Evolutionary conservation across 768 basidiomycete genomes (phyloP), one percentile per base, ranked within the genome.

Genomic region (Hericium rajendrae): DNA sequence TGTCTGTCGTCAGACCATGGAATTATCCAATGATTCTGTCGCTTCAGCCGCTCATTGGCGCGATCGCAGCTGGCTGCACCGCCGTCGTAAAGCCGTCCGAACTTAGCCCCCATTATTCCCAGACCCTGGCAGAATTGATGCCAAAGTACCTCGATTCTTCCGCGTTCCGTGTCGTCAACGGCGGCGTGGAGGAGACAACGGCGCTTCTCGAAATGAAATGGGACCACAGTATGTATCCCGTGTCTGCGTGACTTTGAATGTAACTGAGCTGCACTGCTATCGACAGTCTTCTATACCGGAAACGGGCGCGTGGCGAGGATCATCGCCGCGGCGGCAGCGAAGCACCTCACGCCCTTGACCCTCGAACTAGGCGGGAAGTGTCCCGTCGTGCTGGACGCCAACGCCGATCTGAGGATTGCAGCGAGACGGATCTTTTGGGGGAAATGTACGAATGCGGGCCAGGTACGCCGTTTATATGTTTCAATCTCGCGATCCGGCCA

Each of bases 21-120:
- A 86, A 86, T 63, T 86, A 81, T 61, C 85, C 85, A 0, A 63
- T 82, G 53, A 69, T 80, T 10, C 74, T 85, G 37, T 73, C 65
- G 4, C 66, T 86, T 6, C 76, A 78, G 40, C 85, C 86, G 3
- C 70, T 85, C 20, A 73, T 78, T 52, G 88, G 87, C 4, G 88
- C 88, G 1, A 85, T 91, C 51, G 76, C 86, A 0, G 86, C 87
- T 0, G 89, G 88, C 0, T 86, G 84, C 63, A 76, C 82, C n/a
- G 78, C 76, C 0, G 75, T 82, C 9, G 49, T 89, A 64, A 90
- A 91, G 65, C 77, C 79, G 0, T 88, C 86, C 8, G 89, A 91
- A 64, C 65, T 81, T 50, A 67, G 74, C 0, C 79, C 84, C 0
- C 68, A 74, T 43, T 74, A 72, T 57, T 74, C 81, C 0, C 62